phyloP scores from a whole-genome alignment of 225 moss, liverwort and hornwort genomes.

The Physcomitrellopsis africana region DNA sequence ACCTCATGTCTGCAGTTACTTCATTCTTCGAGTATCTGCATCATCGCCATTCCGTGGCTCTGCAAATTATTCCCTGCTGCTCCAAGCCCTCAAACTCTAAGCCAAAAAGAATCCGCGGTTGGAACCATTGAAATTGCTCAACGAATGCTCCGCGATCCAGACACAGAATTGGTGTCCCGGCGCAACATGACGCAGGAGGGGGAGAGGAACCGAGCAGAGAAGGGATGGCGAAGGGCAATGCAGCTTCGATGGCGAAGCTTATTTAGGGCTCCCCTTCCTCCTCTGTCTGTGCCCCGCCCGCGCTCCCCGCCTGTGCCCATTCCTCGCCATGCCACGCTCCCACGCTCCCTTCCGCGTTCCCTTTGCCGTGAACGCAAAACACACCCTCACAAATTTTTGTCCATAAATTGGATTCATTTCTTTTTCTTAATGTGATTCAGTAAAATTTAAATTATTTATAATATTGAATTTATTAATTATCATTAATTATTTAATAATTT shows the following conservation, averaged over 20 bases:
- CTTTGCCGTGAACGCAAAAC: too few relatives aligned
- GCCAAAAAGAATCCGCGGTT: neutral
- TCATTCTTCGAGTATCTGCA: neutral
- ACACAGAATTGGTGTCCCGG: neutral
- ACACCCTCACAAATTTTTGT: too few relatives aligned
- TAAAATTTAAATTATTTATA: too few relatives aligned
- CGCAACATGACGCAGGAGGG: neutral
- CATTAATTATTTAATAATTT: too few relatives aligned
- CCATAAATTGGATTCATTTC: too few relatives aligned
- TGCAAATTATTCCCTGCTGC: neutral
- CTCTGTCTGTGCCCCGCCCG: too few relatives aligned
- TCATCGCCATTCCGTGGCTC: neutral
- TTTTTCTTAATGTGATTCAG: too few relatives aligned
- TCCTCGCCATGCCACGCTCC: too few relatives aligned
- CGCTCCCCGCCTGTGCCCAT: too few relatives aligned
- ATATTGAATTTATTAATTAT: too few relatives aligned
- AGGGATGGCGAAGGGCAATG: neutral
- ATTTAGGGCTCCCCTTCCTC: constrained; percentile 34
- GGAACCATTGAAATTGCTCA: neutral
- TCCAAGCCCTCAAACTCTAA: neutral
- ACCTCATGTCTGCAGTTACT: neutral
- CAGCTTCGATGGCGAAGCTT: neutral
- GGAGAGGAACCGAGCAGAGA: too few relatives aligned
- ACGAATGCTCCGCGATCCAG: neutral
- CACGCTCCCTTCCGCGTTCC: too few relatives aligned